Conservation (phyloP, 331 rosid genomes). For the Quercus lobata region DNA sequence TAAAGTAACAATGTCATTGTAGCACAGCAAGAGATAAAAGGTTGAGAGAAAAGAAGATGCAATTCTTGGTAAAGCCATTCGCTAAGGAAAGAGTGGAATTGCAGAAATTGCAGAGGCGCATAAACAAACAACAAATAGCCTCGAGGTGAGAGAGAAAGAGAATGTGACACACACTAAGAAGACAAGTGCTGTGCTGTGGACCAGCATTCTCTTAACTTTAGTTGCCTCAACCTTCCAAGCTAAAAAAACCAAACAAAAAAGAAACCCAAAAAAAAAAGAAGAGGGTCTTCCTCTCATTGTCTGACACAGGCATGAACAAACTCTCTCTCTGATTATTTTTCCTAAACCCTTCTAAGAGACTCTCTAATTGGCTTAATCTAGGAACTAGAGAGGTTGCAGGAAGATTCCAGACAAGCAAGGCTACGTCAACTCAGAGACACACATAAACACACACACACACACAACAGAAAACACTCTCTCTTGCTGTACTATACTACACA, state of each 20-base stretch:
- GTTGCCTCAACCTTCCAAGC: slow-evolving; percentile 12
- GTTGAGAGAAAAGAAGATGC: not conserved
- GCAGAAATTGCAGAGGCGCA: slow-evolving; percentile 47
- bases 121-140: slow-evolving; percentile 21
- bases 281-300: not conserved
- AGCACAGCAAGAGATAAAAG: slow-evolving; percentile 9
- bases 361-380: slow-evolving; percentile 18
- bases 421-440: slow-evolving; percentile 11
- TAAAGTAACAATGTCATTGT: not conserved
- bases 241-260: not conserved
- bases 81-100: slow-evolving; percentile 17
- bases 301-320: not conserved
- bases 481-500: slow-evolving; percentile 8
- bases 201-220: slow-evolving; percentile 53
- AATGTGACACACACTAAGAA: slow-evolving; percentile 52
- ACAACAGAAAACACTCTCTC: not conserved
- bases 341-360: slow-evolving; percentile 1
- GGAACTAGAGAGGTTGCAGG: slow-evolving; percentile 35
- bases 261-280: too few species aligned
- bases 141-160: slow-evolving; percentile 13
- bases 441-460: too few species aligned
- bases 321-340: not conserved
- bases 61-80: not conserved
- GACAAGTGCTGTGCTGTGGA: slow-evolving; percentile 51
- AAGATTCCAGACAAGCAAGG: slow-evolving; percentile 36